Evolutionary conservation across 2,329 filamentous ascomycete species (phyloP).

Genomic region (Madurella mycetomatis): DNA sequence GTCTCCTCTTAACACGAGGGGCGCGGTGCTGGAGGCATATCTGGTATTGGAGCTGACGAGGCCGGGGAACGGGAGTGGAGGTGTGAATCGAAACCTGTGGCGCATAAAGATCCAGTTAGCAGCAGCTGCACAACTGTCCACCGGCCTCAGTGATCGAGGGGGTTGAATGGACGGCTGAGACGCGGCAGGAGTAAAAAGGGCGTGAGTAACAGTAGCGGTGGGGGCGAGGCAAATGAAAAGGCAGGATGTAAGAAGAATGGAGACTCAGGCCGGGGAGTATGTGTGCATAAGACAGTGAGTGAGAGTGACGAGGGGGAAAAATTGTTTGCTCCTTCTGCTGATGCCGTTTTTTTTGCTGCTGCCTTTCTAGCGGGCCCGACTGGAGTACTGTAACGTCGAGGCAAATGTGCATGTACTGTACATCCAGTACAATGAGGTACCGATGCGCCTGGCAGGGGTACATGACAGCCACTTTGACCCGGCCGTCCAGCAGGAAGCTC

Average conservation of each 20-base stretch:
- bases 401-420: constrained; percentile 5
- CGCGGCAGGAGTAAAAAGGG: constrained; percentile 8
- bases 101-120: constrained; percentile 15
- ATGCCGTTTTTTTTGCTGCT: constrained; percentile 10
- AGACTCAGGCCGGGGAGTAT: constrained; percentile 12
- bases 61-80: constrained; percentile 8
- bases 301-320: constrained; percentile 1
- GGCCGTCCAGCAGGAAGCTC: constrained; percentile 5
- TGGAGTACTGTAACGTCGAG: constrained; percentile 12
- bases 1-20: constrained; percentile 5
- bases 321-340: constrained; percentile 13
- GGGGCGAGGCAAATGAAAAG: constrained; percentile 17
- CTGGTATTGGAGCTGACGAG: constrained; percentile 1
- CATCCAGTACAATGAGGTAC: constrained; percentile 27
- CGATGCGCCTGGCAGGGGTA: constrained; percentile 24
- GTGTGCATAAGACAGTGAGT: constrained; percentile 3
- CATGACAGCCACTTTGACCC: constrained; percentile 12
- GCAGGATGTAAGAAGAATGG: constrained; percentile 2
- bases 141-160: constrained; percentile 5
- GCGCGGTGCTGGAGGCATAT: constrained; percentile 4
- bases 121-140: constrained; percentile 10
- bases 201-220: constrained; percentile 14
- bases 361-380: constrained; percentile 1
- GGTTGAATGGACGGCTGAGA: constrained; percentile 9
- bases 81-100: constrained; percentile 20